Evolutionary conservation across 306 rosid species (phyloP).

Genomic region (Castanopsis chinensis): DNA sequence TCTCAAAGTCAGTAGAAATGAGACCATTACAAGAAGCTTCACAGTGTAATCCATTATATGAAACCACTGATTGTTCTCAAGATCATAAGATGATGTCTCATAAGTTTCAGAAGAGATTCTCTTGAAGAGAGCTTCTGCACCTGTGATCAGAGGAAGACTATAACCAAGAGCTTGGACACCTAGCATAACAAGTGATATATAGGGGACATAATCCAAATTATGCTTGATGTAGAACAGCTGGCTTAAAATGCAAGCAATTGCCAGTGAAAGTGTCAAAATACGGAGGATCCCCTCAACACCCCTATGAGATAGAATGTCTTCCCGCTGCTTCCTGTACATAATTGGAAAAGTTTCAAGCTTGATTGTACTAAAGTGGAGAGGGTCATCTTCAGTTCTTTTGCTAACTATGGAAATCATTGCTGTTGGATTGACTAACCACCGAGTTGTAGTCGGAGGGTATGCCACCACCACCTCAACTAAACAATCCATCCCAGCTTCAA

Average conservation of each 20-base stretch:
- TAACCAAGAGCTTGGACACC: constrained; percentile 86
- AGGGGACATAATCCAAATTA: constrained; percentile 64
- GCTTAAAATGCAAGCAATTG: constrained; percentile 65
- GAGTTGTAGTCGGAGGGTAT: constrained; percentile 80
- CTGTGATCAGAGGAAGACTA: constrained; percentile 78
- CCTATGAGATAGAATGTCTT: constrained; percentile 72
- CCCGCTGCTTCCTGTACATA: constrained; percentile 70
- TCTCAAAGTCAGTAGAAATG: constrained; percentile 71
- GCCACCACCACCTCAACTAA: constrained; percentile 66
- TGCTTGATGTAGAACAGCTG: constrained; percentile 63
- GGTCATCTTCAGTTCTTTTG: constrained; percentile 66
- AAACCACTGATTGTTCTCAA: constrained; percentile 57
- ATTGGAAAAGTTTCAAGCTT: constrained; percentile 65
- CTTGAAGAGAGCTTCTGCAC: constrained; percentile 81
- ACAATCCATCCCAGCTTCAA: constrained; percentile 85
- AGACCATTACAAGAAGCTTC: constrained; percentile 68
- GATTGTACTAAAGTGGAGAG: constrained; percentile 52
- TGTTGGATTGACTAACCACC: constrained; percentile 73
- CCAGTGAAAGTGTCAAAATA: constrained; percentile 77
- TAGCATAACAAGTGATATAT: constrained; percentile 67
- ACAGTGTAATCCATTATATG: constrained; percentile 63
- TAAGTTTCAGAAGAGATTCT: constrained; percentile 49
- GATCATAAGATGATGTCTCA: constrained; percentile 41
- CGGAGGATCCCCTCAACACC: constrained; percentile 74
- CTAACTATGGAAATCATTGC: constrained; percentile 67